Conservation (phyloP, 176 grass and related monocot species). For the Alopecurus myosuroides region DNA sequence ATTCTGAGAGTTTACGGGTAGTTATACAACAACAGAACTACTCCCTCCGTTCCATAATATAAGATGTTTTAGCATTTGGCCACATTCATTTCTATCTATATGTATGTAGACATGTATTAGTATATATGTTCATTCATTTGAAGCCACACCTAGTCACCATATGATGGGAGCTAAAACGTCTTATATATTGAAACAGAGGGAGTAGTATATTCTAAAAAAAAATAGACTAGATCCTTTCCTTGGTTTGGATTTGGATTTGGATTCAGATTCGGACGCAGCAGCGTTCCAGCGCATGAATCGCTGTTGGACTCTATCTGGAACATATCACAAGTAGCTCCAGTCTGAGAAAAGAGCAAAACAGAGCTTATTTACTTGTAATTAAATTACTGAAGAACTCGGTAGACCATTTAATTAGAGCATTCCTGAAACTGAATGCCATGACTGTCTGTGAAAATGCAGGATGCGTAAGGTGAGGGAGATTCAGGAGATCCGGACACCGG, state of each 20-base stretch:
- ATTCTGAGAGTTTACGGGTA: neutral
- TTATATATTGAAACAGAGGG: too few relatives aligned
- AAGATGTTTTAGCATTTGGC: too few relatives aligned
- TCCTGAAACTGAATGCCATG: conserved; percentile 2
- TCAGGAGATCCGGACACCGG: conserved; percentile 37
- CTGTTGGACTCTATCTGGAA: neutral
- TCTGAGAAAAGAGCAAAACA: neutral
- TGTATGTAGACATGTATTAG: too few relatives aligned
- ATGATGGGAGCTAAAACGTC: too few relatives aligned
- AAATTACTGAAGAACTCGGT: neutral
- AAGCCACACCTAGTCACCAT: too few relatives aligned
- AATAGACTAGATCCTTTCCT: neutral
- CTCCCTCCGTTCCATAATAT: too few relatives aligned
- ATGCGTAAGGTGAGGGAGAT: conserved; percentile 82
- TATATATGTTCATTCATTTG: too few relatives aligned
- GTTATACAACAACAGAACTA: neutral
- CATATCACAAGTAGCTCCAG: neutral
- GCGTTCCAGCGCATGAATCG: neutral
- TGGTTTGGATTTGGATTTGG: neutral
- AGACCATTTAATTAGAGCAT: neutral
- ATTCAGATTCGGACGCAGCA: too few relatives aligned
- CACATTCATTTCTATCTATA: too few relatives aligned
- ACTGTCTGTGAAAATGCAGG: conserved; percentile 40
- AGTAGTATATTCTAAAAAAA: neutral
- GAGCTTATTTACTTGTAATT: neutral